These are phyloP conservation scores for Entophlyctis luteolus DNA, from an alignment of 192 early-diverging fungal genomes.

Conservation along the genomic window DNA sequence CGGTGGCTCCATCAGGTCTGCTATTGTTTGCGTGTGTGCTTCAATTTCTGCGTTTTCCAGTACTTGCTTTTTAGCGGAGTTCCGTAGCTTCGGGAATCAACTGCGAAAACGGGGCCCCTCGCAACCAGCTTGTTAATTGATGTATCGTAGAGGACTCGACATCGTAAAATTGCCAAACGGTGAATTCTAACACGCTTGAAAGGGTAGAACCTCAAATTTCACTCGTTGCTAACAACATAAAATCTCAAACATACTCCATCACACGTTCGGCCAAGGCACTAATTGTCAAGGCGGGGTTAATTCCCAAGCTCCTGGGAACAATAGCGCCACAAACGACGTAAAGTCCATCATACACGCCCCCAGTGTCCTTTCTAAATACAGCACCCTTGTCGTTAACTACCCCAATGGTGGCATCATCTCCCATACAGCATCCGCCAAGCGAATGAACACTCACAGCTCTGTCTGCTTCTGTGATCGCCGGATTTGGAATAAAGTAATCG, in stretches of 20 bases:
- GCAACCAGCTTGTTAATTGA: no score
- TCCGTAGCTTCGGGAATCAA: no score
- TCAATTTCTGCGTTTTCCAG: no score
- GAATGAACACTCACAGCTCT: constrained; percentile 47
- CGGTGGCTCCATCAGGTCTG: no score
- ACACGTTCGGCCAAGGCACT: constrained; percentile 43
- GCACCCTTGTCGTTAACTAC: constrained; percentile 52
- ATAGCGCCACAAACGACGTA: constrained; percentile 49
- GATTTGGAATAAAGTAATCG: constrained; percentile 39
- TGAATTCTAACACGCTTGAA: no score
- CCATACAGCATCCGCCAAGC: constrained; percentile 45
- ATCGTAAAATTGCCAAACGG: no score
- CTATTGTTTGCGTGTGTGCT: no score
- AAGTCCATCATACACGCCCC: constrained; percentile 42
- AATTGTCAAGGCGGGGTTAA: constrained; percentile 52
- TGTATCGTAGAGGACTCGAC: no score
- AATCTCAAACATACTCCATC: constrained; percentile 14
- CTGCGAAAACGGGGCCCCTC: no score
- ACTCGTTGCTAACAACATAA: no score
- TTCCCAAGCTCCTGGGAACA: constrained; percentile 44
- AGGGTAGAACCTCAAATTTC: no score
- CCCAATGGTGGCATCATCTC: constrained; percentile 29
- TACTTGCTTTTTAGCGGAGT: no score
- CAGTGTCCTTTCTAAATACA: constrained; percentile 33
- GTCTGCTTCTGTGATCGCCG: constrained; percentile 4